These are phyloP conservation scores for Anisogramma anomala DNA, from an alignment of 2,329 filamentous ascomycete species.

Conservation along the genomic window DNA sequence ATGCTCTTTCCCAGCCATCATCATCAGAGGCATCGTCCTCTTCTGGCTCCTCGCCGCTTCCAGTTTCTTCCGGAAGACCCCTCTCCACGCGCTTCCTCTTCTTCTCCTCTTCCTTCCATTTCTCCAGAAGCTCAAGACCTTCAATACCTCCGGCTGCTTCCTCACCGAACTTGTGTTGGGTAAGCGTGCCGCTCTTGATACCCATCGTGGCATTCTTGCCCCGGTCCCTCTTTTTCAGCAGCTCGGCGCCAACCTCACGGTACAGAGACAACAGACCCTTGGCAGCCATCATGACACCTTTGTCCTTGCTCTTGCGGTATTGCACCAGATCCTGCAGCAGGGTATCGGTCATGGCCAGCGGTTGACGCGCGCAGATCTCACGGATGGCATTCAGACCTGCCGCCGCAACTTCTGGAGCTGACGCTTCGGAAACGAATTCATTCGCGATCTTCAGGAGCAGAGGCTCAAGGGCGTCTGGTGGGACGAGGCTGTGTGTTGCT, in stretches of 20 bases:
- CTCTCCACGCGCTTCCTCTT: slow-evolving; percentile 59
- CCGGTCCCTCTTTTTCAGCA: slow-evolving; percentile 80
- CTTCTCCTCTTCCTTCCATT: slow-evolving; percentile 87
- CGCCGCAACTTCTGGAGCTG: slow-evolving; percentile 79
- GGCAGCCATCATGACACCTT: slow-evolving; percentile 97
- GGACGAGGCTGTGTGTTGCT: slow-evolving; percentile 80
- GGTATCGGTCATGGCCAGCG: slow-evolving; percentile 91
- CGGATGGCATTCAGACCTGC: slow-evolving; percentile 91
- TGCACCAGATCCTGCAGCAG: slow-evolving; percentile 91
- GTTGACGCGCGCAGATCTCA: slow-evolving; percentile 85
- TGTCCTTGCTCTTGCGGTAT: slow-evolving; percentile 96
- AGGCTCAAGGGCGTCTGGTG: slow-evolving; percentile 83
- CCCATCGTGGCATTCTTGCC: slow-evolving; percentile 85
- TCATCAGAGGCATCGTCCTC: slow-evolving; percentile 53
- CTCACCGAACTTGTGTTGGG: slow-evolving; percentile 72
- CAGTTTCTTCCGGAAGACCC: slow-evolving; percentile 52
- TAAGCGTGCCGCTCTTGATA: slow-evolving; percentile 59
- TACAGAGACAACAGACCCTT: slow-evolving; percentile 85
- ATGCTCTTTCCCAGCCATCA: slow-evolving; percentile 51
- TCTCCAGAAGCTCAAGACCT: slow-evolving; percentile 78
- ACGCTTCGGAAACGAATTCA: slow-evolving; percentile 93
- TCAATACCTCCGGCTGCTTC: slow-evolving; percentile 73
- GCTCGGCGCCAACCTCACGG: slow-evolving; percentile 77
- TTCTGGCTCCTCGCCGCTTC: slow-evolving; percentile 50
- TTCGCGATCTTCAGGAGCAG: slow-evolving; percentile 92